phyloP scores from a whole-genome alignment of 768 basidiomycete genomes.

The Scleroderma bovista region DNA sequence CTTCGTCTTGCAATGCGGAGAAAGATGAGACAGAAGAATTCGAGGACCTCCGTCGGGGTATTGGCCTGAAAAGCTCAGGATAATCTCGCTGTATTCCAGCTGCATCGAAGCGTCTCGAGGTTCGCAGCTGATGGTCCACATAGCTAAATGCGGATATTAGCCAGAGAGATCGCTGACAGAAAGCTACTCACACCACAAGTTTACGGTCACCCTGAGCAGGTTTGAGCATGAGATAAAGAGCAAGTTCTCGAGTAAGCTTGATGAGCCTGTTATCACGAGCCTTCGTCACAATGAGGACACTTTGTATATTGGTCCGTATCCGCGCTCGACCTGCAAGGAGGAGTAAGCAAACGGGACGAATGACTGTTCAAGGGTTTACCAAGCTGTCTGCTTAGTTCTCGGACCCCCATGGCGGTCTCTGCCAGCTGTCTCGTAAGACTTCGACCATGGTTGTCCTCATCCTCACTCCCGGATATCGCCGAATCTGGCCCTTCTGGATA shows the following conservation, averaged over 20 bases:
- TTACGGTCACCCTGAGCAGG: slow-evolving; percentile 64
- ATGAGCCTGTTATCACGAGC: slow-evolving; percentile 96
- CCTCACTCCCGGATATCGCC: slow-evolving; percentile 29
- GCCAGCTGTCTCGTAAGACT: slow-evolving; percentile 90
- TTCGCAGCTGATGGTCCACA: slow-evolving; percentile 86
- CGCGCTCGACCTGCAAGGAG: slow-evolving; percentile 72
- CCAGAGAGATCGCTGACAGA: slow-evolving; percentile 4
- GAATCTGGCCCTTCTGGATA: slow-evolving; percentile 12
- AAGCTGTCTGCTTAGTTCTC: slow-evolving; percentile 98
- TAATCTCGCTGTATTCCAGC: slow-evolving; percentile 80
- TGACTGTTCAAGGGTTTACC: slow-evolving; percentile 45
- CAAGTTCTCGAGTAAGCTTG: slow-evolving; percentile 88
- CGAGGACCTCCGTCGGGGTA: slow-evolving; percentile 70
- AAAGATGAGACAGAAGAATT: slow-evolving; percentile 54
- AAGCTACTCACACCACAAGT: slow-evolving; percentile 69
- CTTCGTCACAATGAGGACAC: slow-evolving; percentile 92
- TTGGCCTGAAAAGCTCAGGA: slow-evolving; percentile 82
- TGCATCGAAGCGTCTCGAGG: slow-evolving; percentile 91
- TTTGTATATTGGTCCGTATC: slow-evolving; percentile 88
- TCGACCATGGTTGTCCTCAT: slow-evolving; percentile 64
- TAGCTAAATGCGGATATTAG: slow-evolving; percentile 49
- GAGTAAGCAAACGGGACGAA: slow-evolving; percentile 7
- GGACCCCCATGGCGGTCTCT: slow-evolving; percentile 93
- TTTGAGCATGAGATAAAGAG: slow-evolving; percentile 93
- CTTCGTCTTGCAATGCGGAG: slow-evolving; percentile 37